These are phyloP conservation scores for Beauveria bassiana DNA, from an alignment of 2,329 filamentous ascomycete genomes.

Conservation along the genomic window DNA sequence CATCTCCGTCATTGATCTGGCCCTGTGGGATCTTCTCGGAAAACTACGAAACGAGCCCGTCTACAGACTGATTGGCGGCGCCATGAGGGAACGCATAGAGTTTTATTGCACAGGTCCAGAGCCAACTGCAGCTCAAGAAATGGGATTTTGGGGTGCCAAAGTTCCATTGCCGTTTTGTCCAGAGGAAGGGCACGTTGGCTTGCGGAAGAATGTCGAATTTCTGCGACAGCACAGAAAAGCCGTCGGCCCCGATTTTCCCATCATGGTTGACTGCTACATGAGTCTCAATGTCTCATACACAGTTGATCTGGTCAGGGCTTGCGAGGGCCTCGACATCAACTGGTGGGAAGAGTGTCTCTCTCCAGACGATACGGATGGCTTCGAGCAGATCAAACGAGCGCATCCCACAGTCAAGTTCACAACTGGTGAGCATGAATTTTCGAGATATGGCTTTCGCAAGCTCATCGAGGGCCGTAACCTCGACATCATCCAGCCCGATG, in stretches of 20 bases:
- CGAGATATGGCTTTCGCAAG: slow-evolving; percentile 89
- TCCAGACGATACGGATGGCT: slow-evolving; percentile 88
- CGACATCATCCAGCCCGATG: slow-evolving; percentile 90
- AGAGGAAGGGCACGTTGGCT: slow-evolving; percentile 72
- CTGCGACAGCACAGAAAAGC: slow-evolving; percentile 75
- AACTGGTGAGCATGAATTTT: slow-evolving; percentile 93
- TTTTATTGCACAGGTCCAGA: slow-evolving; percentile 95
- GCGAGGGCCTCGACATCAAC: slow-evolving; percentile 78
- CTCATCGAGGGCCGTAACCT: slow-evolving; percentile 85
- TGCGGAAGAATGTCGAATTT: slow-evolving; percentile 86
- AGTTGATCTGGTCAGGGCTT: slow-evolving; percentile 80
- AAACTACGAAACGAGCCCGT: slow-evolving; percentile 90
- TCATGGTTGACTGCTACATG: slow-evolving; percentile 98
- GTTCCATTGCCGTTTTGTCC: slow-evolving; percentile 85
- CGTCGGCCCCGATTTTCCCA: slow-evolving; percentile 81
- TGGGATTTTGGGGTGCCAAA: slow-evolving; percentile 89
- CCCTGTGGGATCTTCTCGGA: slow-evolving; percentile 84
- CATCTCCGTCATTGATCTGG: slow-evolving; percentile 90
- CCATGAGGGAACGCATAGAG: slow-evolving; percentile 72
- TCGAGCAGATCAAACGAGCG: slow-evolving; percentile 80
- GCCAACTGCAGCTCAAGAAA: slow-evolving; percentile 67
- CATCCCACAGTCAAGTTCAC: slow-evolving; percentile 91
- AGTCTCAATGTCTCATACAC: slow-evolving; percentile 87
- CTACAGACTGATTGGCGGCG: slow-evolving; percentile 87
- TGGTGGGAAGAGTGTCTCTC: slow-evolving; percentile 96